phyloP scores from a whole-genome alignment of 2,329 filamentous ascomycete genomes.

The Cephalotrichum gorgonifer region DNA sequence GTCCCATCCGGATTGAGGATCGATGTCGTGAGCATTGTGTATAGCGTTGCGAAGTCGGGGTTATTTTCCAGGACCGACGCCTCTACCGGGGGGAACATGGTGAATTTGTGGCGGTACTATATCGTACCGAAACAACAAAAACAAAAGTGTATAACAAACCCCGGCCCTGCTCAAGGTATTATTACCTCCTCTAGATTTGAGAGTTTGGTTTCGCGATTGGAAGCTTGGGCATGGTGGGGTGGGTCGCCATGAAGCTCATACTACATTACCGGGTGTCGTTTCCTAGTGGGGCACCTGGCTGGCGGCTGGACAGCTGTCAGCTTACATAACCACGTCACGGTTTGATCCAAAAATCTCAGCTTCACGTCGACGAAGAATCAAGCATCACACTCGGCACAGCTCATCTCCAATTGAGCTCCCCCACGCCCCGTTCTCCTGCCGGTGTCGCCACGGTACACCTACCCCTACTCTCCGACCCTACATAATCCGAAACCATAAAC shows the following conservation, averaged over 20 bases:
- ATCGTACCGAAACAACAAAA: too few species aligned
- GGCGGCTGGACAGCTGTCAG: background rate
- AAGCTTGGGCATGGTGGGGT: background rate
- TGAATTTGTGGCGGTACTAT: background rate
- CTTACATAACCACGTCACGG: background rate
- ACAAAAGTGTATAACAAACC: background rate
- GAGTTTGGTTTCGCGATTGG: too few species aligned
- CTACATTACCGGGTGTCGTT: too few species aligned
- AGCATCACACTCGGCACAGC: too few species aligned
- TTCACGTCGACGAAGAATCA: background rate
- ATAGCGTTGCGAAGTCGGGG: constrained; percentile 49
- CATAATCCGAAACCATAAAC: background rate
- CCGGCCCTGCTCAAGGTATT: background rate
- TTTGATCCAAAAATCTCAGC: background rate
- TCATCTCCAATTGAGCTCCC: too few species aligned
- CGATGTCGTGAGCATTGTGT: constrained; percentile 40
- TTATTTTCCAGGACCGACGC: constrained; percentile 42
- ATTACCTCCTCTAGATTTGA: too few species aligned
- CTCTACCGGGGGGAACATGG: constrained; percentile 50
- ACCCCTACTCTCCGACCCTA: background rate
- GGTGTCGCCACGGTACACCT: background rate
- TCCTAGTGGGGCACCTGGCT: background rate
- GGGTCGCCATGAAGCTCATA: too few species aligned
- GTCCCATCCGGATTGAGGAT: constrained; percentile 49
- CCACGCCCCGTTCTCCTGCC: too few species aligned